Percentiles rank a stretch among this genome's conserved stretches.
phyloP scores from a whole-genome alignment of 2,329 filamentous ascomycete genomes.

The Lachnellula occidentalis region DNA sequence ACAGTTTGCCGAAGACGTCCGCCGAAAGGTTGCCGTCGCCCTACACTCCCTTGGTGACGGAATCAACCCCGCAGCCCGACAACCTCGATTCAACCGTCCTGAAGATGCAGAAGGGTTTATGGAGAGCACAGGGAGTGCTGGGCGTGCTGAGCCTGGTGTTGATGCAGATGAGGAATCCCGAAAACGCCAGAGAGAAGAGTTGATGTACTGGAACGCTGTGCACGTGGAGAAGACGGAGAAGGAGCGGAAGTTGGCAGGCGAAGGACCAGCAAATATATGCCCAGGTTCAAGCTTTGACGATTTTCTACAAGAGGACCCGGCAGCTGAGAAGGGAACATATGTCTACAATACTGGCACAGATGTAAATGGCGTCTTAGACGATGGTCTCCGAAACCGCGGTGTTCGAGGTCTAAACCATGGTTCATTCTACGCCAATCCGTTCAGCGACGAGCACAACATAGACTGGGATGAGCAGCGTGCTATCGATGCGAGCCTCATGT shows the following conservation, averaged over 20 bases:
- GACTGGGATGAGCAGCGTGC: conserved; percentile 39
- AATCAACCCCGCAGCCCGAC: conserved; percentile 35
- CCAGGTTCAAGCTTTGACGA: conserved; percentile 46
- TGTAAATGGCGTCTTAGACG: conserved; percentile 32
- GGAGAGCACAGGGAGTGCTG: conserved; percentile 37
- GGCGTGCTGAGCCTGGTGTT: conserved; percentile 40
- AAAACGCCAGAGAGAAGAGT: conserved; percentile 56
- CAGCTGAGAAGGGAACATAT: conserved; percentile 49
- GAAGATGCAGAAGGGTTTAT: conserved; percentile 62
- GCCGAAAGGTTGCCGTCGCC: conserved; percentile 55
- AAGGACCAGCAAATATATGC: conserved; percentile 27
- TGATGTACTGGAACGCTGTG: conserved; percentile 60
- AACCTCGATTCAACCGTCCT: conserved; percentile 58
- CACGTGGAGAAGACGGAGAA: conserved; percentile 44
- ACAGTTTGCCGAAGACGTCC: conserved; percentile 55
- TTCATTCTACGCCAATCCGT: conserved; percentile 52
- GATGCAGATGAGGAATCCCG: conserved; percentile 59
- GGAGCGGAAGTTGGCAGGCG: conserved; percentile 23
- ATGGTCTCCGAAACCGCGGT: conserved; percentile 45
- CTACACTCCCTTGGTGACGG: conserved; percentile 54
- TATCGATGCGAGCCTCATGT: conserved; percentile 38
- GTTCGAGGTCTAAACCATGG: conserved; percentile 40
- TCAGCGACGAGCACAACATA: conserved; percentile 37
- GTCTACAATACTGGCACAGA: conserved; percentile 54
- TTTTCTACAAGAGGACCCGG: conserved; percentile 47